Evolutionary conservation across 2,329 filamentous ascomycete genomes (phyloP).

Genomic region (Nakataea oryzae): DNA sequence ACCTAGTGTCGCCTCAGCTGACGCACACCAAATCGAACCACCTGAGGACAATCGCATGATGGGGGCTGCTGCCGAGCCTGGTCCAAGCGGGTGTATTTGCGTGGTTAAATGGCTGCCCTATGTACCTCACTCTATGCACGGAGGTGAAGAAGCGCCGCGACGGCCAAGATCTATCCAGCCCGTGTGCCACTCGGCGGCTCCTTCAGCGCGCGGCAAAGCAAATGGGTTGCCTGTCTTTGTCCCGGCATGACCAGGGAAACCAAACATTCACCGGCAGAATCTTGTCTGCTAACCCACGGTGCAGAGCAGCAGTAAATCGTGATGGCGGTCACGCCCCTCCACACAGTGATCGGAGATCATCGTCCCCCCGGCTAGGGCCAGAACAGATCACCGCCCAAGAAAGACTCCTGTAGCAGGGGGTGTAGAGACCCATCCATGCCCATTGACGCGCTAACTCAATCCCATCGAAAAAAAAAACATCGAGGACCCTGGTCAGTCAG

Average conservation of each 20-base stretch:
- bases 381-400: neutral
- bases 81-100: neutral
- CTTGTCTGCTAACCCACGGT: neutral
- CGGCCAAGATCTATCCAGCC: neutral
- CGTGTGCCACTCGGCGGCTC: neutral
- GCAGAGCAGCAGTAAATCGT: neutral
- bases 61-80: neutral
- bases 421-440: neutral
- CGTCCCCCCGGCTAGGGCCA: neutral
- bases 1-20: neutral
- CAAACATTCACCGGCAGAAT: neutral
- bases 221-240: too few species aligned
- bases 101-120: neutral
- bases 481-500: neutral
- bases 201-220: neutral
- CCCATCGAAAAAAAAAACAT: neutral
- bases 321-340: neutral
- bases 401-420: neutral
- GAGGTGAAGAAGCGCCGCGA: neutral
- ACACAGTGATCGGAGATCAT: neutral
- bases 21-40: neutral
- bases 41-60: neutral
- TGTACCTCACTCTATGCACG: too few species aligned
- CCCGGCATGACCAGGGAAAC: too few species aligned
- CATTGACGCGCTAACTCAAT: neutral